Evolutionary conservation across 2,329 filamentous ascomycete species (phyloP), one percentile per base, ranked within the genome.

Genomic region (Dendrostoma leiphaemia): DNA sequence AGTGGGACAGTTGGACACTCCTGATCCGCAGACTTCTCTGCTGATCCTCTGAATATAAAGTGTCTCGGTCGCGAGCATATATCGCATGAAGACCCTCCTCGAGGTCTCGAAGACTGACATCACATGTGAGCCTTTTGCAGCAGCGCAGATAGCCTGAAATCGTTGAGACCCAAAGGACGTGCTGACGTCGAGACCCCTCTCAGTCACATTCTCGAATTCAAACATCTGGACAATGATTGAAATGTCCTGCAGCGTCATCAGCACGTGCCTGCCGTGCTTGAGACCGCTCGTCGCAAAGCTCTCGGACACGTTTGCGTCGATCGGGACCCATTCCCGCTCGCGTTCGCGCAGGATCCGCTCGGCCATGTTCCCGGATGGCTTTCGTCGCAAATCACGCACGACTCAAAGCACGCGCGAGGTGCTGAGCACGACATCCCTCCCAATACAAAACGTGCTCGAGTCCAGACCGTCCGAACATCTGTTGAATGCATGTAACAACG

Each of bases 191-290:
- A 56, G 32, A 59, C 53, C 45, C 53, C 57, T 17, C 48, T 54
- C 29, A 51, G 54, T 32, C 54, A 59, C 51, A 49, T 51, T 37
- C 40, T 28, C 19, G 46, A 52, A 51, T 26, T 45, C n/a, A 53
- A 54, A 54, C 26, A 52, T 63, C 10, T 64, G 62, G 62, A 64
- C 61, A 49, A 48, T 61, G 40, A 57, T 64, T 48, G 62, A 64
- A 41, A 59, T 60, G 21, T 60, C 58, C 47, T 55, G 55, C 5
- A 60, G 61, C 17, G 61, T 61, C 47, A 63, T 64, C 51, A 61
- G 62, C 51, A 49, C 60, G 29, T 63, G 60, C 49, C 41, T 64
- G 13, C 61, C 60, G n/a, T 59, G 60, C 12, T 53, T 64, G 38
- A 62, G 62, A 44, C 59, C 61, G 29, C 59, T 61, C 3, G 28